These are phyloP conservation scores for Earliella scabrosa DNA, from an alignment of 1,284 basidiomycete genomes.

Conservation along the genomic window DNA sequence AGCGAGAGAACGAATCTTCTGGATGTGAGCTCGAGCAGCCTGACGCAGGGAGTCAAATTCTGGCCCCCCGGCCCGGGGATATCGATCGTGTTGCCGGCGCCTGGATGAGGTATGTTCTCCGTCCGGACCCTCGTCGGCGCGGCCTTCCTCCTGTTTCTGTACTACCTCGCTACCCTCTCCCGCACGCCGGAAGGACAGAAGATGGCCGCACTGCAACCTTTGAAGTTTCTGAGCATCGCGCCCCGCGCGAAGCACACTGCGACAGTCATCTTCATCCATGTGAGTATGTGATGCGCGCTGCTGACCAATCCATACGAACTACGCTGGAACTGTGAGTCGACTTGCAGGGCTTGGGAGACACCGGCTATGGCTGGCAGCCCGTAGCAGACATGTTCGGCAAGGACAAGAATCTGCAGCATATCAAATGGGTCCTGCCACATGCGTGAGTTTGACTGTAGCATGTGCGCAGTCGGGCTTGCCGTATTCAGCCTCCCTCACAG, in stretches of 20 bases:
- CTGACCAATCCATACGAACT: no score
- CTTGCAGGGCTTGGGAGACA: conserved; percentile 73
- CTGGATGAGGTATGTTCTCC: neutral
- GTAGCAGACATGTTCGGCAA: conserved; percentile 67
- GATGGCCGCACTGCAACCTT: conserved; percentile 39
- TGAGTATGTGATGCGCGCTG: conserved; percentile 39
- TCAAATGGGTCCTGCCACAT: conserved; percentile 86
- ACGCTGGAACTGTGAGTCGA: no score
- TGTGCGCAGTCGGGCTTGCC: neutral
- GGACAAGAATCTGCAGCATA: conserved; percentile 61
- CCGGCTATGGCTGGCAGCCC: conserved; percentile 78
- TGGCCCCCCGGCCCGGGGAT: neutral
- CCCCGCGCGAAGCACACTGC: conserved; percentile 74
- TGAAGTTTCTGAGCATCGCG: conserved; percentile 57
- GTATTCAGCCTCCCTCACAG: no score
- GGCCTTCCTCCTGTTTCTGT: neutral
- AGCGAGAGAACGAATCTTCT: neutral
- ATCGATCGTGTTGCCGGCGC: neutral
- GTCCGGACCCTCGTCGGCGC: neutral
- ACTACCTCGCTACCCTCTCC: neutral
- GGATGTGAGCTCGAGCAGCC: neutral
- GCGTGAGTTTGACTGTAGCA: conserved; percentile 50
- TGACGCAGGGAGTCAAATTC: no score
- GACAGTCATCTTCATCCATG: conserved; percentile 89
- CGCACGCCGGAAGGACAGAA: neutral